phyloP scores from a whole-genome alignment of 805 yeast species.

The Teunomyces atbi region DNA sequence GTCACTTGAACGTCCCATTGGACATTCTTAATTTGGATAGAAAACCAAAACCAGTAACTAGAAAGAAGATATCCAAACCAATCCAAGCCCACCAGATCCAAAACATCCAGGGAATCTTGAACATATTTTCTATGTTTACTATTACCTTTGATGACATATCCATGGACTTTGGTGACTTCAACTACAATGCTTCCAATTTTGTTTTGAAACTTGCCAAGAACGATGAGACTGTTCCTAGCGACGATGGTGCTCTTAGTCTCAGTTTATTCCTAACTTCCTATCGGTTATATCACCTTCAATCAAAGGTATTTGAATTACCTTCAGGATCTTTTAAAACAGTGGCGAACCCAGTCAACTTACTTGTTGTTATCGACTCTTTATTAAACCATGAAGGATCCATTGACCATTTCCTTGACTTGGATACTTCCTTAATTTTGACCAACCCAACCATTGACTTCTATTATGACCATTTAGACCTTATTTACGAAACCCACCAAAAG shows the following conservation, averaged over 20 bases:
- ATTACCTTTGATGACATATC: constrained; percentile 26
- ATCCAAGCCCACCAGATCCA: background rate
- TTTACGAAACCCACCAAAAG: background rate
- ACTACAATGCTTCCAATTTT: constrained; percentile 20
- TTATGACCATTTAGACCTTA: constrained; percentile 33
- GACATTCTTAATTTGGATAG: background rate
- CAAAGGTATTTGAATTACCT: constrained; percentile 35
- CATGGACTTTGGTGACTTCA: constrained; percentile 16
- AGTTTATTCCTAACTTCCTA: constrained; percentile 27
- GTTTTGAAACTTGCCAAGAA: constrained; percentile 15
- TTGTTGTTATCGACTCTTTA: constrained; percentile 17
- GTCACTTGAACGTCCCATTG: constrained; percentile 9
- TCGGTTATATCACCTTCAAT: constrained; percentile 26
- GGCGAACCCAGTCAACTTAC: constrained; percentile 21
- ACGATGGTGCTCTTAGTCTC: constrained; percentile 9
- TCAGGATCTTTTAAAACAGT: constrained; percentile 27
- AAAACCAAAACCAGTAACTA: background rate
- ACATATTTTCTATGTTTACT: constrained; percentile 1
- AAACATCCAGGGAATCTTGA: background rate
- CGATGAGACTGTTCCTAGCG: background rate
- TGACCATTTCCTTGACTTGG: constrained; percentile 13
- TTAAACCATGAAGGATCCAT: constrained; percentile 2
- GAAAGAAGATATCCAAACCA: background rate
- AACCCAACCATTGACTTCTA: constrained; percentile 36
- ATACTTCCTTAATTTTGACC: constrained; percentile 25